Evolutionary conservation across 1,284 basidiomycete genomes (phyloP), one percentile per base, ranked within the genome.

Genomic region (Austropuccinia psidii): DNA sequence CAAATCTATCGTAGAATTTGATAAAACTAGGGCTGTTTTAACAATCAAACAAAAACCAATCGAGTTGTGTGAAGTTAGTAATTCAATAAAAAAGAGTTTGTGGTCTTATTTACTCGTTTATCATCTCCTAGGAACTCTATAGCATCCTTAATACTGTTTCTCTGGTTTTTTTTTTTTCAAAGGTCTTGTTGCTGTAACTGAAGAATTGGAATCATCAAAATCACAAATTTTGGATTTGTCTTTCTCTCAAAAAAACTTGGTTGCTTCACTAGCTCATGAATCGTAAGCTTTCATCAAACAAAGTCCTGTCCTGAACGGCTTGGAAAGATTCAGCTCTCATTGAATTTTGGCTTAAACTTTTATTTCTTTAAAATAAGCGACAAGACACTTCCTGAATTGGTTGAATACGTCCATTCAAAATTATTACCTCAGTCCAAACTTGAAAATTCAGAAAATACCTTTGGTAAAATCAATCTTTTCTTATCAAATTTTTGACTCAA

Each of bases 231-330:
- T 4, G 1, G 52, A 69, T 17, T 43, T 69, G 27, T 52, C 50
- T 7, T 15, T 39, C 33, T 19, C 11, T 27, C 66, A 69, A 24
- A 43, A 41, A 1, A 57, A 57, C 35, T 37, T 69, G 39, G 58
- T 69, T 47, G 50, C 52, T 7, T 58, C 37, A 45, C 50, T 69
- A 45, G 66, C 58, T 19, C 66, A 69, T 54, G 66, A 69, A 47
- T 69, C 66, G 64, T 67, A 41, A 67, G 64, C 47, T 11, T 45
- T 45, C 19, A 66, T 35, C 62, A 19, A 11, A 37, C 29, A 4
- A 55, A 55, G 6, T 11, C 29, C 52, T 21, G 6, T n/a, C 17
- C 35, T 39, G 33, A 17, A 13, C 8, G n/a, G n/a, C 13, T 54
- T 8, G 21, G 33, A 39, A 37, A 39, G 49, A 52, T 13, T 45